These are phyloP conservation scores for Coprinopsis strossmayeri DNA, from an alignment of 768 basidiomycete species.

Conservation along the genomic window DNA sequence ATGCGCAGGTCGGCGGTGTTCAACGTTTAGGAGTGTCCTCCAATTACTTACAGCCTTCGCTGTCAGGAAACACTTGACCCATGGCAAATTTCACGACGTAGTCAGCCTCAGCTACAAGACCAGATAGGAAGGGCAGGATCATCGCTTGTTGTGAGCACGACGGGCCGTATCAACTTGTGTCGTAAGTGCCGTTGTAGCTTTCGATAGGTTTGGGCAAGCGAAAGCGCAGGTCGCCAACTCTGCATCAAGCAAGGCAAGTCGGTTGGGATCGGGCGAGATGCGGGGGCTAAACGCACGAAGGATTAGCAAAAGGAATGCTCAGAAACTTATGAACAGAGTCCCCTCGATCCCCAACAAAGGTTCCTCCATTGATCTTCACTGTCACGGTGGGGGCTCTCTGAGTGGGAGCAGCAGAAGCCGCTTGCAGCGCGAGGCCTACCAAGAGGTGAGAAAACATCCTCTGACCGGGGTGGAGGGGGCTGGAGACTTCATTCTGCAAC, in stretches of 20 bases:
- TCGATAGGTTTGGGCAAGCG: constrained; percentile 32
- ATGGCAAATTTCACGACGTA: constrained; percentile 27
- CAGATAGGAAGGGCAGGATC: constrained; percentile 26
- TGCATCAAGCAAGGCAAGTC: constrained; percentile 11
- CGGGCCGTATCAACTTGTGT: constrained; percentile 34
- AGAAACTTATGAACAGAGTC: constrained; percentile 33
- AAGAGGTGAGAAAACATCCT: constrained; percentile 16
- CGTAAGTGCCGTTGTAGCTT: constrained; percentile 27
- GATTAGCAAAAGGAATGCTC: constrained; percentile 50
- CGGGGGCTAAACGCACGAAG: constrained; percentile 49
- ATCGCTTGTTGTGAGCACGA: constrained; percentile 42
- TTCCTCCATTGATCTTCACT: constrained; percentile 36
- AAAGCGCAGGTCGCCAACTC: constrained; percentile 33
- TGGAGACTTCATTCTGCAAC: too few species aligned
- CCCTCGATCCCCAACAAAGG: constrained; percentile 33
- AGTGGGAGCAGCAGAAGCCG: constrained; percentile 15
- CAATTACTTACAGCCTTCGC: constrained; percentile 39
- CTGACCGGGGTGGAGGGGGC: neutral
- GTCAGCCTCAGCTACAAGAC: constrained; percentile 27
- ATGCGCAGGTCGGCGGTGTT: too few species aligned
- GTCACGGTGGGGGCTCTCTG: constrained; percentile 20
- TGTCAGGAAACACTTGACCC: constrained; percentile 22
- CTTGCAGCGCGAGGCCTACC: constrained; percentile 14
- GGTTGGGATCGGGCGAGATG: neutral
- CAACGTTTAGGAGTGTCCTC: neutral